These are phyloP conservation scores for Periconia sp. DNA, from an alignment of 2,329 filamentous ascomycete genomes.

Conservation along the genomic window DNA sequence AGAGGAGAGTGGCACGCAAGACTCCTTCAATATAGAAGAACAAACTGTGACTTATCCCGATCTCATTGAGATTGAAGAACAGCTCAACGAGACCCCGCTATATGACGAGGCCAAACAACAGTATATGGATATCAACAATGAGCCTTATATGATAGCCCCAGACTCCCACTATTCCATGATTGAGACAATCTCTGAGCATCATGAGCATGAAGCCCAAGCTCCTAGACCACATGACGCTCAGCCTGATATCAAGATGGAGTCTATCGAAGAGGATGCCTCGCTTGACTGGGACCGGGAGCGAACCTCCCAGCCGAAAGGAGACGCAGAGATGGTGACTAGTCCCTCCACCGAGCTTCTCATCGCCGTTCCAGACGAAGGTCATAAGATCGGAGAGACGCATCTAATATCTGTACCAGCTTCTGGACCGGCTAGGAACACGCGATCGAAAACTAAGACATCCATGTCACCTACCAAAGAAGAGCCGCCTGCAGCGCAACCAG, in stretches of 20 bases:
- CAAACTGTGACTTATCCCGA: background rate
- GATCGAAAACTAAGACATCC: slow-evolving; percentile 37
- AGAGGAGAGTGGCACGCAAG: slow-evolving; percentile 7
- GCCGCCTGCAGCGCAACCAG: slow-evolving; percentile 11
- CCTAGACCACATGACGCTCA: slow-evolving; percentile 11
- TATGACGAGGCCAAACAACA: too few species aligned
- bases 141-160: background rate
- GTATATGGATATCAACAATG: too few species aligned
- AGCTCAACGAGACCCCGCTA: too few species aligned
- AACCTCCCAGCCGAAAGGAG: slow-evolving; percentile 2
- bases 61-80: background rate
- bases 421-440: slow-evolving; percentile 36
- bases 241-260: slow-evolving; percentile 37
- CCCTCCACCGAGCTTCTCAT: slow-evolving; percentile 20
- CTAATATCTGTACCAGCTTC: slow-evolving; percentile 26
- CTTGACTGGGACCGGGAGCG: slow-evolving; percentile 10
- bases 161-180: too few species aligned
- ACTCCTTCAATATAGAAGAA: background rate
- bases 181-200: background rate
- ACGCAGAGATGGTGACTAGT: too few species aligned
- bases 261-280: slow-evolving; percentile 30
- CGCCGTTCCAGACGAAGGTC: slow-evolving; percentile 24
- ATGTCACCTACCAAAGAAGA: slow-evolving; percentile 26
- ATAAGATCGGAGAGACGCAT: slow-evolving; percentile 28
- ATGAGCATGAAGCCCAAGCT: background rate